Conservation (phyloP, 192 early-diverging fungal species). For the Podila horticola region DNA sequence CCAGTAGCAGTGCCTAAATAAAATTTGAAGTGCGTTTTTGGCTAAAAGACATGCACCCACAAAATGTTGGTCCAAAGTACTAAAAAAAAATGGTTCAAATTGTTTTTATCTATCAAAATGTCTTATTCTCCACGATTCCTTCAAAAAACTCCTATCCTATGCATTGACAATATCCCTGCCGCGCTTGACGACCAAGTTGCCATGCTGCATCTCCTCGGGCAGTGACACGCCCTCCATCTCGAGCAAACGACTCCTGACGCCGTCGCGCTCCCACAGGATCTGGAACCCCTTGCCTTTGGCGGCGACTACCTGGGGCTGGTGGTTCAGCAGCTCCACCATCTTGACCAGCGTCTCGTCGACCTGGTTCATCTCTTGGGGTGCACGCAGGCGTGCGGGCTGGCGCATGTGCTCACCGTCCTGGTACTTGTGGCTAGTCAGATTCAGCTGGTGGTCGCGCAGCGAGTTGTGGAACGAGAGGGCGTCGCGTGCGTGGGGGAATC, state of each 20-base stretch:
- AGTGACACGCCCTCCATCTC: slow-evolving; percentile 28
- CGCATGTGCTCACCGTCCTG: slow-evolving; percentile 33
- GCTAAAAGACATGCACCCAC: too few species aligned
- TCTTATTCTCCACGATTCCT: too few species aligned
- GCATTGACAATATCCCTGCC: slow-evolving; percentile 39
- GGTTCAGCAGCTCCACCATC: slow-evolving; percentile 56
- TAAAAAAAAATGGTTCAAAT: too few species aligned
- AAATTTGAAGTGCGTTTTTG: too few species aligned
- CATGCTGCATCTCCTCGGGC: slow-evolving; percentile 56
- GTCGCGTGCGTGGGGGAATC: slow-evolving; percentile 44
- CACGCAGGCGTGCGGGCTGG: slow-evolving; percentile 56
- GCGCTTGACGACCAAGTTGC: slow-evolving; percentile 50
- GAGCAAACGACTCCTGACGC: slow-evolving; percentile 49
- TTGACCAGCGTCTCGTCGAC: slow-evolving; percentile 54
- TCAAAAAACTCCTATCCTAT: background rate
- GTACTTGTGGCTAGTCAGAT: slow-evolving; percentile 31
- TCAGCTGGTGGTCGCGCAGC: slow-evolving; percentile 58
- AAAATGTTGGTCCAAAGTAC: too few species aligned
- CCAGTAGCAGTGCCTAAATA: too few species aligned
- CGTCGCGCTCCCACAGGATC: slow-evolving; percentile 59
- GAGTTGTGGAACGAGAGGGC: slow-evolving; percentile 60
- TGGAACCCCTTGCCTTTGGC: slow-evolving; percentile 46
- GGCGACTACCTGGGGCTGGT: slow-evolving; percentile 17
- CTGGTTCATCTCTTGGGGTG: slow-evolving; percentile 58
- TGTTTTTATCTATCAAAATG: too few species aligned